Evolutionary conservation across 2,329 filamentous ascomycete genomes (phyloP).

Genomic region (Pseudogymnoascus verrucosus): DNA sequence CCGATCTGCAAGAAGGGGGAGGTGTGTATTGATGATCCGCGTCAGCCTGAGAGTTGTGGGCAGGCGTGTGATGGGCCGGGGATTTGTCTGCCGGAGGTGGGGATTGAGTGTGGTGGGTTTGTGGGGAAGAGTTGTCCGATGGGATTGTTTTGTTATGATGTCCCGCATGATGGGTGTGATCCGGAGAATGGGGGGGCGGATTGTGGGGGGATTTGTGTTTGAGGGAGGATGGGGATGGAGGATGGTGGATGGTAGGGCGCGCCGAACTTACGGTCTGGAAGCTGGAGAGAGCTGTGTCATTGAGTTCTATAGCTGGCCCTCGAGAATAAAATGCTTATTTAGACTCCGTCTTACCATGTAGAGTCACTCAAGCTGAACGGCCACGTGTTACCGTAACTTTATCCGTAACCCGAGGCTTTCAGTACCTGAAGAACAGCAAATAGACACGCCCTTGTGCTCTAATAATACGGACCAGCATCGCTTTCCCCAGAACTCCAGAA

Average conservation of each 20-base stretch:
- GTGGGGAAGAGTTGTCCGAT: not conserved
- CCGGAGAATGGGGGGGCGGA: not conserved
- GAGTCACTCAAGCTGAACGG: not conserved
- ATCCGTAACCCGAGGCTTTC: not conserved
- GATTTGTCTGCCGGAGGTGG: not conserved
- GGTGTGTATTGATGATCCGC: not conserved
- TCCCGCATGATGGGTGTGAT: not conserved
- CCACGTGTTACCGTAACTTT: not conserved
- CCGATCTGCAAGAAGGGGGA: not conserved
- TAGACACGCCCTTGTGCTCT: not conserved
- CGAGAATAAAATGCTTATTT: not conserved
- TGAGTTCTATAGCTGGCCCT: no score
- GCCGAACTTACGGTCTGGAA: not conserved
- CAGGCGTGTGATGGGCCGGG: not conserved
- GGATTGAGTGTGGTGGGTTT: not conserved
- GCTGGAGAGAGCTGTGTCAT: no score
- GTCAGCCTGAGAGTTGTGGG: not conserved
- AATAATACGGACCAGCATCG: not conserved
- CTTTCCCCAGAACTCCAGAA: not conserved
- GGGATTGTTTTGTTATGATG: not conserved
- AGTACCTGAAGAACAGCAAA: not conserved
- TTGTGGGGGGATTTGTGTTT: not conserved
- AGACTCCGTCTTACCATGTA: not conserved
- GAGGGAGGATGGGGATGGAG: not conserved
- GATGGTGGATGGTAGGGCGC: not conserved